Evolutionary conservation across 306 rosid genomes (phyloP), one percentile per base, ranked within the genome.

Genomic region (Vigna reflexopilosa): DNA sequence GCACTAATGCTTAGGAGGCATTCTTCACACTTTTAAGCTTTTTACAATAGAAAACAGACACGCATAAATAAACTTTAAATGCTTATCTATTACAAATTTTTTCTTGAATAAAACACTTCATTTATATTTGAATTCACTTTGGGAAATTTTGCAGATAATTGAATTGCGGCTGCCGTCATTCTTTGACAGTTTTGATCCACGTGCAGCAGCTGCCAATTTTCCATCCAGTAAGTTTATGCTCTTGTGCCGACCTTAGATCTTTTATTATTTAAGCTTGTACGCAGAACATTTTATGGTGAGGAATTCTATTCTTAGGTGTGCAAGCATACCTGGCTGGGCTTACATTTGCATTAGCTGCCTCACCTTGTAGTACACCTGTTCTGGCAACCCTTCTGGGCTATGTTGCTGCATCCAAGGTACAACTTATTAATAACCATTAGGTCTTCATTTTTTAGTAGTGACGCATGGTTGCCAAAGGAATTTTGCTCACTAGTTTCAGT

Each of bases 281-380:
- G 49, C 62, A 55, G 30, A 80, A 44, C 8, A 59, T 82, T 79
- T 67, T 36, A 56, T 28, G 19, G 69, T 62, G 69, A 68, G 48
- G 72, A 79, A 69, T 69, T 79, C 72, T 76, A 72, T 69, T 73
- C 70, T 6, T 66, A 92, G 97, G 98, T 67, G 96, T 92, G 77
- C 97, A 92, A 87, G 98, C 98, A 51, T 94, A 92, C 85, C 86
- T 94, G 44, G 97, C 97, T 59, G 98, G 98, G 79, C 98, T 90
- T 82, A 90, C 98, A 30, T 94, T 94, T 86, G 98, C 97, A 61
- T 86, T 92, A 84, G 98, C 97, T 63, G 97, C 98, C 84, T 94
- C 98, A 32, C 98, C 97, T 56, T 94, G 98, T 81, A 92, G 97
- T 81, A 94, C 97, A 14, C 97, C 97, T 47, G 97, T 94, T 75